Conservation (phyloP, 345 rosid species). For the Gossypium sturtianum region DNA sequence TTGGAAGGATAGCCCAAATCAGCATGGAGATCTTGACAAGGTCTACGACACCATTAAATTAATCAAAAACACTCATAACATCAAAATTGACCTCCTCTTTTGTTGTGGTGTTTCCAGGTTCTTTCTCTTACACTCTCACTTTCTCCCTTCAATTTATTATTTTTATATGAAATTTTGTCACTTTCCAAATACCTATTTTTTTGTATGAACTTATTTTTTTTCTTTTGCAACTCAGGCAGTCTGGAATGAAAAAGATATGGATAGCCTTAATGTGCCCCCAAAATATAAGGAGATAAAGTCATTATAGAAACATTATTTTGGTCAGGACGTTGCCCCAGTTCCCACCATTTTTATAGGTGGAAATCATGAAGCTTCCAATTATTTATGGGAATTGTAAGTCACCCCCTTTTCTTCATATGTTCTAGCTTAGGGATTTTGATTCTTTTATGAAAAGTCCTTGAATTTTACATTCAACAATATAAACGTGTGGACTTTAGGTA, state of each 20-base stretch:
- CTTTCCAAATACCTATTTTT: neutral
- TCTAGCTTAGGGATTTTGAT: neutral
- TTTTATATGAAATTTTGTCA: neutral
- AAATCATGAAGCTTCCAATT: constrained; percentile 95
- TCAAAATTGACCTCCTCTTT: constrained; percentile 86
- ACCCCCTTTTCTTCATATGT: neutral
- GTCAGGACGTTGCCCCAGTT: constrained; percentile 67
- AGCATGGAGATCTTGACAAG: constrained; percentile 87
- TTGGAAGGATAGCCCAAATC: no score
- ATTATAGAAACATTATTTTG: constrained; percentile 90
- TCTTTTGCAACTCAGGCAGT: constrained; percentile 43
- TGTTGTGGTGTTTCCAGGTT: constrained; percentile 96
- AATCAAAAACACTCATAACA: constrained; percentile 44
- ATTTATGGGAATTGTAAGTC: constrained; percentile 86
- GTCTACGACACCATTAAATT: constrained; percentile 63
- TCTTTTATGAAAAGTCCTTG: neutral
- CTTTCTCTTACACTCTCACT: neutral
- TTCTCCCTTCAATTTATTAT: neutral
- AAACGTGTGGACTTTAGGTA: constrained; percentile 42
- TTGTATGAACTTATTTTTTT: neutral
- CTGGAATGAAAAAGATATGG: constrained; percentile 80
- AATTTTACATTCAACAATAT: neutral
- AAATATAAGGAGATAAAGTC: constrained; percentile 78
- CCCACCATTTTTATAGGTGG: constrained; percentile 97
- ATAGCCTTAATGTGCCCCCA: constrained; percentile 67